Evolutionary conservation across 495 filamentous ascomycete species (phyloP), one percentile per base, ranked within the genome.

Genomic region (Annulohypoxylon nitens): DNA sequence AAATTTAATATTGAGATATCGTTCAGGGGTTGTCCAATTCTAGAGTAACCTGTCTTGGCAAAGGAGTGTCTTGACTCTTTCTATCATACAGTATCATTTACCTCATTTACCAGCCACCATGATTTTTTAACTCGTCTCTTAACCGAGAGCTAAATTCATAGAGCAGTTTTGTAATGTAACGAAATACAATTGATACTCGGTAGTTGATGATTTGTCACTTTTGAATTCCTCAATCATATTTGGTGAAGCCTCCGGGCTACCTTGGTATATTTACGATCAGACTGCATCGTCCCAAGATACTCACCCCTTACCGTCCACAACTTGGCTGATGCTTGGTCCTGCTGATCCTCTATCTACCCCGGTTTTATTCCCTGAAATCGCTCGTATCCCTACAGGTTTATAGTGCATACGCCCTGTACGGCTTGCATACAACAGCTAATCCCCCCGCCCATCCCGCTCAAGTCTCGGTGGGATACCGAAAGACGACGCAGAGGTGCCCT

Each of bases 21-120:
- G 53, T 54, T 12, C 34, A 62, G 60, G 60, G 60, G 60, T 51
- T 30, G 30, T 61, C 59, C 34, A 14, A 25, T 7, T 41, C 20
- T 16, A 45, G 36, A 47, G 45, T 18, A 48, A 63, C n/a, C 9
- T n/a, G 37, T 55, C 67, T 69, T 69, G 67, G 67, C 67, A 39
- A n/a, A 63, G 12, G 43, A 47, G 43, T 54, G 53, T 20, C 36
- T 4, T 23, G 20, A 23, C 20, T 26, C 48, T 37, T 20, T 65
- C 37, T 4, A 45, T 45, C n/a, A 16, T 16, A 45, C 7, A 16
- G 41, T 45, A 45, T 14, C 26, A 50, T 26, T 60, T 67, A 69
- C 30, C 30, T 30, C 20, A 23, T 23, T 23, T 23, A 23, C 68
- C 54, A 71, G 47, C 61, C 68, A 71, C 68, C 60, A 6, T 4